phyloP scores from a whole-genome alignment of 306 rosid genomes.

The Leucaena leucocephala region DNA sequence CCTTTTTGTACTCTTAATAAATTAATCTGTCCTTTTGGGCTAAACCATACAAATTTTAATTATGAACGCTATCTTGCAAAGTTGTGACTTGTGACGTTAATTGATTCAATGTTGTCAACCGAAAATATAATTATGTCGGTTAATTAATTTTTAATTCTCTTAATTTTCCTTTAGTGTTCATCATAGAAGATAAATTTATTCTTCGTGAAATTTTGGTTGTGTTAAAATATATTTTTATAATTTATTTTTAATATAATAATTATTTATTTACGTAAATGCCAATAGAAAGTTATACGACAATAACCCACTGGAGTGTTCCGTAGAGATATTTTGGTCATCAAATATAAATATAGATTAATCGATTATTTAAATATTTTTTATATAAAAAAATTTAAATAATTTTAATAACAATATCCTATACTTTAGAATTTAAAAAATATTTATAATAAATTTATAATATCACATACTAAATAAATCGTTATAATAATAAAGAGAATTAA shows the following conservation, averaged over 20 bases:
- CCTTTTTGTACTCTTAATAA: not conserved
- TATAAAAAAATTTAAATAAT: too few species aligned
- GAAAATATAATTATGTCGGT: not conserved
- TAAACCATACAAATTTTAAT: conserved; percentile 26
- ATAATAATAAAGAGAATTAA: too few species aligned
- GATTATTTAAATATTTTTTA: too few species aligned
- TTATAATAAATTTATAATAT: too few species aligned
- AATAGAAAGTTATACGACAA: too few species aligned
- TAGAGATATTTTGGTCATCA: too few species aligned
- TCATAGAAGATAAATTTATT: not conserved
- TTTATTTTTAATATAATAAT: not conserved
- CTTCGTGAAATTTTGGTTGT: not conserved
- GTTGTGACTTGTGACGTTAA: not conserved
- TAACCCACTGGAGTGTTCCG: too few species aligned
- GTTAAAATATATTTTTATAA: not conserved
- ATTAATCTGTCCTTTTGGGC: conserved; percentile 14
- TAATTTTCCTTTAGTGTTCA: not conserved
- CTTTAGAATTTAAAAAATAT: too few species aligned
- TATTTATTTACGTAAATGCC: not conserved
- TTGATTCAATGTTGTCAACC: conserved; percentile 12
- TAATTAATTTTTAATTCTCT: not conserved
- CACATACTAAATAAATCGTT: too few species aligned
- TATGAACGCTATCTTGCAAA: conserved; percentile 17
- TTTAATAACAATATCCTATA: too few species aligned
- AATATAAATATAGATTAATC: too few species aligned